Conservation (phyloP, 140 eudicot genomes). For the Stevia rebaudiana region DNA sequence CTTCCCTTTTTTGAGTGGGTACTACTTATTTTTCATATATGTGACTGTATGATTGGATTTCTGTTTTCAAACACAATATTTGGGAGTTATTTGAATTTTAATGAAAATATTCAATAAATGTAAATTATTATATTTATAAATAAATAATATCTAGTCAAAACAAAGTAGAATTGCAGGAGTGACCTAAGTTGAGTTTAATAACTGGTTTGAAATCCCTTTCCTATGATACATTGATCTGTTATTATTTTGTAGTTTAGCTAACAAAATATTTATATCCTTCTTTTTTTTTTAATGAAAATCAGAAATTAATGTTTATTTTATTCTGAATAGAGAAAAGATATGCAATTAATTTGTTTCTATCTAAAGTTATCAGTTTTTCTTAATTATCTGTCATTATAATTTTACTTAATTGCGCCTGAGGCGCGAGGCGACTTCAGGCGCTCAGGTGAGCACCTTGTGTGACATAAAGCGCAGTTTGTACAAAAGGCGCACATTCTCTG, state of each 20-base stretch:
- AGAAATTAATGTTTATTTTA: neutral
- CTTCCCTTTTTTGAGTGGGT: neutral
- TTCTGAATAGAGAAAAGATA: neutral
- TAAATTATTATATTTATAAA: neutral
- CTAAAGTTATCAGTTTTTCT: neutral
- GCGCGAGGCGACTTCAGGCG: too few relatives aligned
- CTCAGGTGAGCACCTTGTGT: too few relatives aligned
- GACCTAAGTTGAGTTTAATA: neutral
- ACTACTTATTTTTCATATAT: neutral
- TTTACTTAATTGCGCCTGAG: too few relatives aligned
- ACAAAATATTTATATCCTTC: neutral
- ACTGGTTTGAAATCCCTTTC: neutral
- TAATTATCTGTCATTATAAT: neutral
- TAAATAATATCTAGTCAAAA: neutral
- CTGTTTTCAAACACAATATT: neutral
- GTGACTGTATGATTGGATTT: neutral
- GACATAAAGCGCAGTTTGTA: too few relatives aligned
- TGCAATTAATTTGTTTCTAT: neutral
- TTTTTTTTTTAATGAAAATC: neutral
- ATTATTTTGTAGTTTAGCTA: neutral
- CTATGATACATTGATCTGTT: neutral
- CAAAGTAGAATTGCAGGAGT: neutral
- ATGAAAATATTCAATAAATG: neutral
- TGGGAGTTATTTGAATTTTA: neutral
- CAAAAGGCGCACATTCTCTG: too few relatives aligned